Conservation (phyloP, 306 rosid species). For the Adenanthera pavonina region DNA sequence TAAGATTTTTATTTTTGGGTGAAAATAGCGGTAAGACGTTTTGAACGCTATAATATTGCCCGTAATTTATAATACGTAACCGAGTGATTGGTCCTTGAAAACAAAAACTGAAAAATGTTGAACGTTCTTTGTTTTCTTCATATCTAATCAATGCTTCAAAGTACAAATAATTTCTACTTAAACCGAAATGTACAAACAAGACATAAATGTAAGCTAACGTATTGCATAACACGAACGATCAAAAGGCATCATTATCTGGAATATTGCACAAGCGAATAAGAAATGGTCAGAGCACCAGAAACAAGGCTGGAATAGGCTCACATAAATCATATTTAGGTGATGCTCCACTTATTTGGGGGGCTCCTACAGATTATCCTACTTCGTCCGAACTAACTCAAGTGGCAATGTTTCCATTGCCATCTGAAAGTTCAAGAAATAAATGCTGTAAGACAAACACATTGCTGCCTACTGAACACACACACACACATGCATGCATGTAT, state of each 20-base stretch:
- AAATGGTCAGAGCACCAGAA: neutral
- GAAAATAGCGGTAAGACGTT: neutral
- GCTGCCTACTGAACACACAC: slow-evolving; percentile 6
- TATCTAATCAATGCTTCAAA: neutral
- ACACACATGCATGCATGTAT: too few relatives aligned
- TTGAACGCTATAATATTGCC: neutral
- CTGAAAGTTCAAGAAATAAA: slow-evolving; percentile 50
- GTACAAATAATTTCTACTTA: neutral
- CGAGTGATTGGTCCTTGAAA: too few relatives aligned
- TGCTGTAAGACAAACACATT: slow-evolving; percentile 11
- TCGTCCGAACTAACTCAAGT: slow-evolving; percentile 74
- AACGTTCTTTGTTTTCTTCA: neutral
- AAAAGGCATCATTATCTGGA: slow-evolving; percentile 12
- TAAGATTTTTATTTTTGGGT: too few relatives aligned
- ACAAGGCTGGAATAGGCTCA: neutral
- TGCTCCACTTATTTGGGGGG: slow-evolving; percentile 7
- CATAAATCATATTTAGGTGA: slow-evolving; percentile 7
- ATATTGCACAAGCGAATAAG: slow-evolving; percentile 8
- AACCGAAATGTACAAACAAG: neutral
- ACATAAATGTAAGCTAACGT: neutral
- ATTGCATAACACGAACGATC: slow-evolving; percentile 2
- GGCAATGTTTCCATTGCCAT: slow-evolving; percentile 86
- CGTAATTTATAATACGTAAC: neutral
- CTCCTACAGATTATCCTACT: slow-evolving; percentile 41
- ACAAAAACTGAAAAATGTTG: neutral